phyloP scores from a whole-genome alignment of 306 rosid genomes.

The Corylus heterophylla region DNA sequence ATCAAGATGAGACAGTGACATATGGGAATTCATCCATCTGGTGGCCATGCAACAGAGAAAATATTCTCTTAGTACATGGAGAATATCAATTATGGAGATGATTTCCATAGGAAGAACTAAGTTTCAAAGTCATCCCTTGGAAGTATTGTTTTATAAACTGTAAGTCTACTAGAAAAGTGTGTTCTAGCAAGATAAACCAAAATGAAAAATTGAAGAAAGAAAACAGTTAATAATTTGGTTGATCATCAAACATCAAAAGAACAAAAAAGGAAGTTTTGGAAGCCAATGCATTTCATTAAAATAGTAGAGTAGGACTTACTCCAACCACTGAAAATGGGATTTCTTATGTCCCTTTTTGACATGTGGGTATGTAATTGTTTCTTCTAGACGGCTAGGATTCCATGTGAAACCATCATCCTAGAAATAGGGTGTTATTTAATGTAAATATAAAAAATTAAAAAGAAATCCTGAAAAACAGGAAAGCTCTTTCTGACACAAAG shows the following conservation, averaged over 20 bases:
- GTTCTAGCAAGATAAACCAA: background rate
- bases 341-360: background rate
- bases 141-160: background rate
- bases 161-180: background rate
- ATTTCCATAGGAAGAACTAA: background rate
- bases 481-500: background rate
- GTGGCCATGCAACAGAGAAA: conserved; percentile 14
- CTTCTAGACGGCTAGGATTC: background rate
- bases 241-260: background rate
- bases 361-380: background rate
- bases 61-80: background rate
- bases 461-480: background rate
- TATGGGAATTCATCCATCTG: conserved; percentile 70
- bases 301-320: background rate
- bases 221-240: background rate
- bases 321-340: background rate
- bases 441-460: background rate
- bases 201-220: conserved; percentile 1
- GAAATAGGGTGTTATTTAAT: background rate
- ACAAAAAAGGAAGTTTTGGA: background rate
- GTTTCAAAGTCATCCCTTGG: background rate
- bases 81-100: background rate
- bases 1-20: conserved; percentile 53
- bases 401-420: background rate
- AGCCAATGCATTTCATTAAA: background rate